These are phyloP conservation scores for Stephanodiscus triporus DNA, from an alignment of 108 stramenopile species.

Conservation along the genomic window DNA sequence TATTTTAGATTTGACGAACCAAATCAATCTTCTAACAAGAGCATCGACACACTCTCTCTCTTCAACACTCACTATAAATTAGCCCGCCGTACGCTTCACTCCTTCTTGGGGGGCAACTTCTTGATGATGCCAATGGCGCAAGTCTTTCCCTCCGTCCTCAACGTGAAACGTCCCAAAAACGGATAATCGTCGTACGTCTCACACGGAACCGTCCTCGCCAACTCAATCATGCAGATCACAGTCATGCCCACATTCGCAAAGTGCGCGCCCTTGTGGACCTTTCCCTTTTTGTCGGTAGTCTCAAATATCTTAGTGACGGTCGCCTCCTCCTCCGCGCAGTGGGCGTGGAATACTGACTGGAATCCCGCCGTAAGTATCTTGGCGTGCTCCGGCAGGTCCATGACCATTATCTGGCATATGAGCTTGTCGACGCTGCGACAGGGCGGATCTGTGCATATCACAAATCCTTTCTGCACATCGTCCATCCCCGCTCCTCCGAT, in stretches of 20 bases:
- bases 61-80: neutral
- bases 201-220: constrained; percentile 81
- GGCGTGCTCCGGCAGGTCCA: constrained; percentile 97
- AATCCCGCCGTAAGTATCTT: constrained; percentile 96
- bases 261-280: constrained; percentile 75
- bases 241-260: constrained; percentile 87
- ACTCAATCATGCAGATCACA: constrained; percentile 78
- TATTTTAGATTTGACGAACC: no score
- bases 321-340: constrained; percentile 94
- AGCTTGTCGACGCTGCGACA: constrained; percentile 89
- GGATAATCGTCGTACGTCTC: constrained; percentile 92
- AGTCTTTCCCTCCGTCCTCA: constrained; percentile 98
- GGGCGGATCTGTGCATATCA: constrained; percentile 85
- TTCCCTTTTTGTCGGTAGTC: constrained; percentile 82
- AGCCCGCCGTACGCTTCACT: constrained; percentile 29
- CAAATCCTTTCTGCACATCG: constrained; percentile 96
- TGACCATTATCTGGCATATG: constrained; percentile 84
- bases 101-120: constrained; percentile 90
- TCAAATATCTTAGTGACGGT: constrained; percentile 90
- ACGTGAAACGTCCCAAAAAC: constrained; percentile 97
- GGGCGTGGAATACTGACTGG: constrained; percentile 95
- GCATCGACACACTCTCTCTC: no score
- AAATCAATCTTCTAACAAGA: no score
- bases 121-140: constrained; percentile 98
- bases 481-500: constrained; percentile 86